phyloP scores from a whole-genome alignment of 768 basidiomycete species.

The Butyriboletus loyo region DNA sequence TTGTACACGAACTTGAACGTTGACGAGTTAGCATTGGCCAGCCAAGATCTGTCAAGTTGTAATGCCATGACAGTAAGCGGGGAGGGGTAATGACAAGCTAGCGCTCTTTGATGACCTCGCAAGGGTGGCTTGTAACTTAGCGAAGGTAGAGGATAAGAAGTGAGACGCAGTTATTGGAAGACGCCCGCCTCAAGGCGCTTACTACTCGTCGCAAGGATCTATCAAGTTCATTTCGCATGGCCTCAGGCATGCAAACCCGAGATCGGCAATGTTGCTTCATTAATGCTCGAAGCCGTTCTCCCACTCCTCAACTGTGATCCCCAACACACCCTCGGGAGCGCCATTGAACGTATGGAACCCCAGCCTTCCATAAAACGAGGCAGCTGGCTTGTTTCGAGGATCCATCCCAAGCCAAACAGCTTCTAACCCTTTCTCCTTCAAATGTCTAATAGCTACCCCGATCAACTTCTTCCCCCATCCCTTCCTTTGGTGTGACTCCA shows the following conservation, averaged over 20 bases:
- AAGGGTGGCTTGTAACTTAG: background rate
- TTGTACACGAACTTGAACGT: background rate
- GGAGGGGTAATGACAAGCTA: background rate
- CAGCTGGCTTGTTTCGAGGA: conserved; percentile 57
- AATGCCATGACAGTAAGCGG: background rate
- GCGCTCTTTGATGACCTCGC: background rate
- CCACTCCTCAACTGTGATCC: conserved; percentile 48
- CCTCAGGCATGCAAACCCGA: too few species aligned
- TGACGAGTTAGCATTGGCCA: background rate
- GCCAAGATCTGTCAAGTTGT: background rate
- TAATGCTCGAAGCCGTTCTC: conserved; percentile 2
- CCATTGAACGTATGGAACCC: conserved; percentile 61
- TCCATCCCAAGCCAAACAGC: conserved; percentile 71
- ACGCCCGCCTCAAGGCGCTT: background rate
- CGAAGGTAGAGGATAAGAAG: background rate
- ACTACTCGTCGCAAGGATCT: too few species aligned
- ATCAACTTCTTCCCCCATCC: conserved; percentile 74
- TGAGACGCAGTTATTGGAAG: background rate
- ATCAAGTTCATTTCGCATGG: background rate
- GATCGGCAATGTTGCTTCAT: too few species aligned
- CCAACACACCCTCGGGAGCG: conserved; percentile 48
- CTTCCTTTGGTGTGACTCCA: conserved; percentile 61
- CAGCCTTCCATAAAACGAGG: conserved; percentile 57
- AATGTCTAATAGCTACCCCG: conserved; percentile 47
- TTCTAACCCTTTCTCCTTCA: conserved; percentile 44